Base-by-base conservation (phyloP, 2,329 filamentous ascomycete genomes). In the Alternaria arborescens region DNA sequence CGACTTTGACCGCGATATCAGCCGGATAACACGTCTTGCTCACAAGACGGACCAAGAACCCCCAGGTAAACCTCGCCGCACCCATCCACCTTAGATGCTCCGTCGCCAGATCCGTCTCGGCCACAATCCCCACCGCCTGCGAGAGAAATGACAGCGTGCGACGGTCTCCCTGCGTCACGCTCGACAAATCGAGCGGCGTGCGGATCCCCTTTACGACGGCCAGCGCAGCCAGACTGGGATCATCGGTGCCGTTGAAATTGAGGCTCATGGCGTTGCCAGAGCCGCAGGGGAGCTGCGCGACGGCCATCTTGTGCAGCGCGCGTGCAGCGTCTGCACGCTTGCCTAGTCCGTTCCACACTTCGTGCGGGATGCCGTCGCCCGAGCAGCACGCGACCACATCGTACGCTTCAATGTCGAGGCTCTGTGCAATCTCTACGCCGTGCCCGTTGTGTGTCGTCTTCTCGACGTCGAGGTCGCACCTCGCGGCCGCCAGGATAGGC, bases 41-140 rank as follows among this genome's bases (percentile, higher is more conserved):
- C 46, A 96, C 82, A 18, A 97, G 83, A 26, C 94, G 87, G 64
- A 89, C 84, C n/a, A 96, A 75, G 63, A 97, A 88, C 7, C 95
- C 95, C 71, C 90, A 90, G 0, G 91, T 93, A 72, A 99, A 99
- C 55, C 95, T 88, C 30, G 88, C 85, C 48, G 86, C 86, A 18
- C 95, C 95, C 90, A 99, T 94, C 94, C 94, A 98, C 43, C 95
- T 89, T 64, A 98, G 80, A 72, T 96, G 83, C 72, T 99, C 95
- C 0, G 95, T 99, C 3, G 87, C 94, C 12, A 99, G 83, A 78
- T 99, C 95, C 50, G 87, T 87, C 74, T 98, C 95, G 1, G 95
- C 95, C 38, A 98, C 87, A 61, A 98, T 91, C 22, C 95, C 95
- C 26, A 97, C 86, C 0, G 92, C 87, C 77, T 98, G 95, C 10